phyloP scores from a whole-genome alignment of 495 filamentous ascomycete species.

The Aspergillus indologenus region DNA sequence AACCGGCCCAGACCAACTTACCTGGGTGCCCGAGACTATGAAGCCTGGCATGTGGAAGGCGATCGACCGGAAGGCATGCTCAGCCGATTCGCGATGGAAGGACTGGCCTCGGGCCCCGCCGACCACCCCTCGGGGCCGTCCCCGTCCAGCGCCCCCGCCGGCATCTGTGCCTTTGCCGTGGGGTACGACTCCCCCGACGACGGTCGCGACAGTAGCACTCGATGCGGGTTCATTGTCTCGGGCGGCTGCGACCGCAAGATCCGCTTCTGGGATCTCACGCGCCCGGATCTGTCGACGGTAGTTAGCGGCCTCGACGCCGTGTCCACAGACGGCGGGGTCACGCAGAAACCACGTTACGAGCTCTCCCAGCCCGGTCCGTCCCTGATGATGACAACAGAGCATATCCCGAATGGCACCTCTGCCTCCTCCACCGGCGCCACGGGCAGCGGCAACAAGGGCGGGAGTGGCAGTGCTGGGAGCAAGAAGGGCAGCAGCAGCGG shows the following conservation, averaged over 20 bases:
- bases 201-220: slow-evolving; percentile 39
- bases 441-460: slow-evolving; percentile 34
- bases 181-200: slow-evolving; percentile 50
- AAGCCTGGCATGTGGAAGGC: slow-evolving; percentile 86
- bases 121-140: slow-evolving; percentile 43
- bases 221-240: slow-evolving; percentile 70
- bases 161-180: slow-evolving; percentile 50
- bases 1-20: slow-evolving; percentile 15
- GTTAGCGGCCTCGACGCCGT: slow-evolving; percentile 75
- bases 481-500: slow-evolving; percentile 36
- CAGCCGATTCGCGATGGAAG: slow-evolving; percentile 72
- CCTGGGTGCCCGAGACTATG: slow-evolving; percentile 65
- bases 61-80: slow-evolving; percentile 87
- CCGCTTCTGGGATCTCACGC: slow-evolving; percentile 84
- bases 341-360: slow-evolving; percentile 65
- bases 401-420: slow-evolving; percentile 50
- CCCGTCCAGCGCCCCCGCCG: slow-evolving; percentile 19
- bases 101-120: slow-evolving; percentile 33
- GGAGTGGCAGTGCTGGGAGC: slow-evolving; percentile 27
- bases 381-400: slow-evolving; percentile 71
- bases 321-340: slow-evolving; percentile 42
- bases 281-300: slow-evolving; percentile 68
- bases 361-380: slow-evolving; percentile 63
- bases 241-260: slow-evolving; percentile 88
- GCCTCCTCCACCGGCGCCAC: slow-evolving; percentile 29